Base-by-base conservation (phyloP, 495 filamentous ascomycete species). In the Cladorrhinum samala region DNA sequence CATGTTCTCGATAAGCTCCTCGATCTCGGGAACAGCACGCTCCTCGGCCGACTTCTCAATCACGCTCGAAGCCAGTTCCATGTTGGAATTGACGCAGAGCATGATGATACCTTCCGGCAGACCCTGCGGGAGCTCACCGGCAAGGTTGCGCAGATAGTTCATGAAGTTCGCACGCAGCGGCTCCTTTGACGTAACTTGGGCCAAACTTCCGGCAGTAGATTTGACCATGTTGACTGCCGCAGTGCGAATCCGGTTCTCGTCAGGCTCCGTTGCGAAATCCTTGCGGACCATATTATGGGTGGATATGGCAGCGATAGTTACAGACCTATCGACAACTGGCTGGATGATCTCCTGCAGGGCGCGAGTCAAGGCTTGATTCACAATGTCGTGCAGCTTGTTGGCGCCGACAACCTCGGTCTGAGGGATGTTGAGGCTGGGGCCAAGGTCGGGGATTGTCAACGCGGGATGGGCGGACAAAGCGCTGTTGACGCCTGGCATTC, bases 71-170 rank as follows among this genome's bases (percentile, higher is more conserved):
- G 93, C 90, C 45, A 87, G 79, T 57, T 99, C 93, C 24, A 97
- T 77, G 67, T 99, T 99, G 51, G 95, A 93, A 64, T 97, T 97
- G 54, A 97, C 91, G 66, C 94, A 96, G 87, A 97, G 95, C 53
- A 96, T 77, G 50, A 97, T 91, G 20, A 82, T 82, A 17, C 91
- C 91, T 64, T 99, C 94, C 1, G 91, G 87, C 19, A 90, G 73
- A 55, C 87, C 86, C 21, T 83, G 83, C 9, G 74, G 73, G 3
- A 83, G 64, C 25, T 95, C 89, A 53, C 78, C 72, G 9, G 89
- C 84, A 62, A 91, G 77, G 19, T 74, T 68, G n/a, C 94, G 86
- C 58, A 99, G 87, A 63, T 96, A 94, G 68, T 96, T 97, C 30
- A 82, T 87, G 74, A 97, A 96, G 72, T 92, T 96, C 68, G 91